phyloP scores from a whole-genome alignment of 2,329 filamentous ascomycete species.

The Teratosphaeria viscida region DNA sequence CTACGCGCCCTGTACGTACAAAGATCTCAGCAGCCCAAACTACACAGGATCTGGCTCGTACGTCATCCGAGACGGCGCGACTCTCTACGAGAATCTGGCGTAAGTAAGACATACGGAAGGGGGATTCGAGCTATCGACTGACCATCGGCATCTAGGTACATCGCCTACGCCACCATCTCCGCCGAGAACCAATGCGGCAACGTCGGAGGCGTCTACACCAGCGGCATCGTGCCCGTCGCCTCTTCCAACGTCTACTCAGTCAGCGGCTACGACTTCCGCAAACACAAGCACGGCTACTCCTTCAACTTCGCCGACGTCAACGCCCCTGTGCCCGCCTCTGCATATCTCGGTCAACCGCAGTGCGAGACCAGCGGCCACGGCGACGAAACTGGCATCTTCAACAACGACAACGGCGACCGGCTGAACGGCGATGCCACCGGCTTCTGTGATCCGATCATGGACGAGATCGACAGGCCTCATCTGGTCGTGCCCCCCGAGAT shows the following conservation, averaged over 20 bases:
- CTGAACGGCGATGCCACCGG: not conserved
- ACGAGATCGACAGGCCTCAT: not conserved
- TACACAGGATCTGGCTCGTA: slow-evolving; percentile 1
- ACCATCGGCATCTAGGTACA: slow-evolving; percentile 8
- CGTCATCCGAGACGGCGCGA: slow-evolving; percentile 13
- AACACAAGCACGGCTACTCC: slow-evolving; percentile 17
- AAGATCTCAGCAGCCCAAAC: slow-evolving; percentile 10
- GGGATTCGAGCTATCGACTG: not conserved
- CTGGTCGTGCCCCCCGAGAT: slow-evolving; percentile 21
- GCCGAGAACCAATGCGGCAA: slow-evolving; percentile 17
- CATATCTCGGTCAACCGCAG: slow-evolving; percentile 17
- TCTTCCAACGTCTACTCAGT: slow-evolving; percentile 19
- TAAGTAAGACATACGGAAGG: not conserved
- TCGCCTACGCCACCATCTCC: slow-evolving; percentile 19
- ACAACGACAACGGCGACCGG: not conserved
- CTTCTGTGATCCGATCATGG: not conserved
- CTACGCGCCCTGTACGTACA: not conserved
- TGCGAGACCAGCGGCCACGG: slow-evolving; percentile 9
- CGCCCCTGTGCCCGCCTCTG: slow-evolving; percentile 19
- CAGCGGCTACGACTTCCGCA: slow-evolving; percentile 12
- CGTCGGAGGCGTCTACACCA: slow-evolving; percentile 11
- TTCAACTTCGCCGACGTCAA: slow-evolving; percentile 22
- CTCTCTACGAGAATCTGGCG: not conserved
- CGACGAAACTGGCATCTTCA: slow-evolving; percentile 27
- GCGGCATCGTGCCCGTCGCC: slow-evolving; percentile 19